Evolutionary conservation across 2,329 filamentous ascomycete species (phyloP).

Genomic region (Sordariomycetes sp.): DNA sequence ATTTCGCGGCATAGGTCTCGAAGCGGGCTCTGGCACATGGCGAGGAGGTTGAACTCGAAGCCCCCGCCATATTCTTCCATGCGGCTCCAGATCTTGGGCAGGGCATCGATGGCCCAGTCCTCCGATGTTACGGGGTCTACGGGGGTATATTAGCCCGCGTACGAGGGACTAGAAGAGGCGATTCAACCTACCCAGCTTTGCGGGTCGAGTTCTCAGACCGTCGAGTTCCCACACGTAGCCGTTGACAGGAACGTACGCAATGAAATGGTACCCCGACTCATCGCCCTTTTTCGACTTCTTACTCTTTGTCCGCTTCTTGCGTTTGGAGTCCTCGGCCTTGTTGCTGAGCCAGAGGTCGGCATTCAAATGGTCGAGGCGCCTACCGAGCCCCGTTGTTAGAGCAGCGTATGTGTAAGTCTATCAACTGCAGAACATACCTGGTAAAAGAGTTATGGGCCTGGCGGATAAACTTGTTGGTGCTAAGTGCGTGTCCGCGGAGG

Average conservation of each 20-base stretch:
- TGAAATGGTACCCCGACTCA: constrained; percentile 71
- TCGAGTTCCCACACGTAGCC: constrained; percentile 79
- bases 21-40: constrained; percentile 57
- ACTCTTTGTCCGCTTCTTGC: constrained; percentile 19
- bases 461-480: constrained; percentile 63
- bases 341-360: constrained; percentile 54
- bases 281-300: constrained; percentile 23
- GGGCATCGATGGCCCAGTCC: constrained; percentile 56
- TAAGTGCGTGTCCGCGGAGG: constrained; percentile 63
- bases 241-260: constrained; percentile 71
- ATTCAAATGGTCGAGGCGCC: constrained; percentile 64
- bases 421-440: constrained; percentile 3
- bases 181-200: constrained; percentile 28
- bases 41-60: constrained; percentile 66
- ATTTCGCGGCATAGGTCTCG: constrained; percentile 31
- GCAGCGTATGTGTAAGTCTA: not conserved
- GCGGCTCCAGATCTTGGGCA: constrained; percentile 49
- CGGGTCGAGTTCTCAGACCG: constrained; percentile 62
- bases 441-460: constrained; percentile 81
- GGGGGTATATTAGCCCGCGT: not conserved
- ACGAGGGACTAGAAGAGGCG: not conserved
- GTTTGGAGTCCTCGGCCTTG: constrained; percentile 25
- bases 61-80: constrained; percentile 55
- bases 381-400: not conserved
- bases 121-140: not conserved